Evolutionary conservation across 305 asterid genomes (phyloP).

Genomic region (Caryopteris hybrid): DNA sequence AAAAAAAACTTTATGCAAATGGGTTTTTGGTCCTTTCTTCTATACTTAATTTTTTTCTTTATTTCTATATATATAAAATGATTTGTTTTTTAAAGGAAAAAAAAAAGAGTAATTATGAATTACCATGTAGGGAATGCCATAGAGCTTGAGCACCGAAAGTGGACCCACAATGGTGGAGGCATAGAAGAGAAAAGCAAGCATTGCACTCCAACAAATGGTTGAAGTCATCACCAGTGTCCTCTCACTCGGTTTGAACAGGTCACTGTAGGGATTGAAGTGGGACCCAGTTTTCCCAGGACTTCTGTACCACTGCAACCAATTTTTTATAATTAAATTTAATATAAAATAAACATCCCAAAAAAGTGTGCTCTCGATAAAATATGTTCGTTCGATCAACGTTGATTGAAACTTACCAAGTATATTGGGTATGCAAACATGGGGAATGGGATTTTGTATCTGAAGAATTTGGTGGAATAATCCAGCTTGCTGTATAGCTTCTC

Average conservation of each 20-base stretch:
- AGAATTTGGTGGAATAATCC: conserved; percentile 55
- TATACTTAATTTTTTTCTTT: too few relatives aligned
- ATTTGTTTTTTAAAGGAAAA: too few relatives aligned
- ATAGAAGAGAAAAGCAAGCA: conserved; percentile 55
- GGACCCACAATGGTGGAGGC: conserved; percentile 60
- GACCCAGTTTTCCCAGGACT: conserved; percentile 92
- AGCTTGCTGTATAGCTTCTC: conserved; percentile 59
- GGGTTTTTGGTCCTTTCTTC: too few relatives aligned
- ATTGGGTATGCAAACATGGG: conserved; percentile 82
- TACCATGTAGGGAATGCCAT: conserved; percentile 70
- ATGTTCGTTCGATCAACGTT: too few relatives aligned
- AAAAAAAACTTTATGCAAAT: too few relatives aligned
- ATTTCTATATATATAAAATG: too few relatives aligned
- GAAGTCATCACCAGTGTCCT: conserved; percentile 66
- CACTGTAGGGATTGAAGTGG: conserved; percentile 72
- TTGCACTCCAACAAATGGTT: conserved; percentile 64
- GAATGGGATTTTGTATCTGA: conserved; percentile 83
- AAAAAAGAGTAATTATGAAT: too few relatives aligned
- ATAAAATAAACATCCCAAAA: too few relatives aligned
- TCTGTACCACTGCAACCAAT: conserved; percentile 62
- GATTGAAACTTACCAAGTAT: conserved; percentile 81
- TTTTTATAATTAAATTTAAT: too few relatives aligned
- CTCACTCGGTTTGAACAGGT: conserved; percentile 58
- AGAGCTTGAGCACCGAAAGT: conserved; percentile 50
- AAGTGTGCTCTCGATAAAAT: too few relatives aligned